These are phyloP conservation scores for Pythium sukuiense DNA, from an alignment of 352 stramenopile species.

Conservation along the genomic window DNA sequence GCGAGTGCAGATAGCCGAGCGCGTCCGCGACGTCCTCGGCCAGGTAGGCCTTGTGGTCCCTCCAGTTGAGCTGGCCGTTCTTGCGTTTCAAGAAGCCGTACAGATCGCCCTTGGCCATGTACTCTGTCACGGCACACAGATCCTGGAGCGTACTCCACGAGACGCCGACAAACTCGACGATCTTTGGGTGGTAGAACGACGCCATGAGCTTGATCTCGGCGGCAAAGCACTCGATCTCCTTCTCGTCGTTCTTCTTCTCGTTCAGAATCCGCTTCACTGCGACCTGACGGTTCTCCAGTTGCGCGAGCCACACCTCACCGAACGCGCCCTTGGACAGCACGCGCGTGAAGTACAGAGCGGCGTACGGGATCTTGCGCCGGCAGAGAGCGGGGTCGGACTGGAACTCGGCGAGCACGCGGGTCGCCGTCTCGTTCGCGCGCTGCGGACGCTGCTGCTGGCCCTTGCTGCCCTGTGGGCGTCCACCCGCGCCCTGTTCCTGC, in stretches of 20 bases:
- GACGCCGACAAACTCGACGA: constrained; percentile 79
- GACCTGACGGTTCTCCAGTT: constrained; percentile 77
- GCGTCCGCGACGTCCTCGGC: constrained; percentile 72
- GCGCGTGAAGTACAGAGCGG: constrained; percentile 79
- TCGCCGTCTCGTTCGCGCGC: constrained; percentile 36
- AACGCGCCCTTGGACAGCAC: constrained; percentile 86
- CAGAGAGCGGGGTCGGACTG: constrained; percentile 59
- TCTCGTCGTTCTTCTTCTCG: constrained; percentile 81
- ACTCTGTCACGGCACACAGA: constrained; percentile 78
- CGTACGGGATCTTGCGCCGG: constrained; percentile 61
- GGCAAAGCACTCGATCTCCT: constrained; percentile 83
- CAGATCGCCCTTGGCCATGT: constrained; percentile 79
- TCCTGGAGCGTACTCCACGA: constrained; percentile 72
- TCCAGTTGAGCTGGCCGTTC: constrained; percentile 69
- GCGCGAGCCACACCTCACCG: constrained; percentile 82
- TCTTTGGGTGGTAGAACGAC: constrained; percentile 77
- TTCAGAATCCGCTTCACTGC: constrained; percentile 81
- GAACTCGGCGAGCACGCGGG: constrained; percentile 67
- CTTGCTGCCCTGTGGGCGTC: constrained; percentile 10
- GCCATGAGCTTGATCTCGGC: constrained; percentile 88
- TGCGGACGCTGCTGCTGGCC: constrained; percentile 24
- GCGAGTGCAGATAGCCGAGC: constrained; percentile 69
- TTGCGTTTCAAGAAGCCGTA: constrained; percentile 72
- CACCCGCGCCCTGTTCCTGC: not conserved
- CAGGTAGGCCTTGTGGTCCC: constrained; percentile 72